A percentile compares a stretch with the other conserved stretches of the same genome.
These are phyloP conservation scores for Tagetes erecta DNA, from an alignment of 129 eudicot species.

Conservation along the genomic window DNA sequence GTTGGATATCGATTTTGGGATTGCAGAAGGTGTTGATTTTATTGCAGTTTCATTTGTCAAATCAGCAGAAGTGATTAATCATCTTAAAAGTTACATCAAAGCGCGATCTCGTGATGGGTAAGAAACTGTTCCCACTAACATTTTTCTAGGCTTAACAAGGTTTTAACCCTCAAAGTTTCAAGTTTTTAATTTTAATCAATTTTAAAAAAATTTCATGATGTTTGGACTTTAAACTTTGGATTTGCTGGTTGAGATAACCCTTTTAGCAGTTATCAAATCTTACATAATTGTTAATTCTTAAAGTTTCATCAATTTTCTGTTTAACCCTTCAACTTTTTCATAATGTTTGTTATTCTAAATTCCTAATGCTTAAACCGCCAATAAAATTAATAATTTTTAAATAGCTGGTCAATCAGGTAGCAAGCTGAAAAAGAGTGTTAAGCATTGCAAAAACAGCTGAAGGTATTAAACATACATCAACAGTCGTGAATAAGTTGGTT, in stretches of 20 bases:
- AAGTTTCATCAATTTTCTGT: neutral
- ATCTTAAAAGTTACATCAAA: slow-evolving; percentile 85
- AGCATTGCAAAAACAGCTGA: neutral
- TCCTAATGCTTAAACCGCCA: neutral
- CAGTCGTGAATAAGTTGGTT: too few species aligned
- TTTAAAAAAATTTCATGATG: too few species aligned
- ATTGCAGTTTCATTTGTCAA: slow-evolving; percentile 94
- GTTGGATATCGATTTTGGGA: slow-evolving; percentile 97
- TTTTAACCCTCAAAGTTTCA: neutral
- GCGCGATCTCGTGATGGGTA: slow-evolving; percentile 92
- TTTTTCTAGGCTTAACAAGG: neutral
- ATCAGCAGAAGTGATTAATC: slow-evolving; percentile 90
- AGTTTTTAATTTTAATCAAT: too few species aligned
- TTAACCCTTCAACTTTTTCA: neutral
- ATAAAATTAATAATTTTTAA: neutral
- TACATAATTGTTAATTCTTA: neutral
- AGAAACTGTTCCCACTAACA: slow-evolving; percentile 18
- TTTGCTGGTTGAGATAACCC: neutral
- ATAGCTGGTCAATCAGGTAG: neutral
- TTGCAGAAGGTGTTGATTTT: slow-evolving; percentile 95
- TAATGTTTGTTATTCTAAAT: neutral
- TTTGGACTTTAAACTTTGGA: neutral
- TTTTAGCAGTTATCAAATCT: neutral
- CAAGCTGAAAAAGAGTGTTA: neutral
- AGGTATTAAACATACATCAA: neutral